These are phyloP conservation scores for Cryphonectria nitschkei DNA, from an alignment of 2,329 filamentous ascomycete species.

Conservation along the genomic window DNA sequence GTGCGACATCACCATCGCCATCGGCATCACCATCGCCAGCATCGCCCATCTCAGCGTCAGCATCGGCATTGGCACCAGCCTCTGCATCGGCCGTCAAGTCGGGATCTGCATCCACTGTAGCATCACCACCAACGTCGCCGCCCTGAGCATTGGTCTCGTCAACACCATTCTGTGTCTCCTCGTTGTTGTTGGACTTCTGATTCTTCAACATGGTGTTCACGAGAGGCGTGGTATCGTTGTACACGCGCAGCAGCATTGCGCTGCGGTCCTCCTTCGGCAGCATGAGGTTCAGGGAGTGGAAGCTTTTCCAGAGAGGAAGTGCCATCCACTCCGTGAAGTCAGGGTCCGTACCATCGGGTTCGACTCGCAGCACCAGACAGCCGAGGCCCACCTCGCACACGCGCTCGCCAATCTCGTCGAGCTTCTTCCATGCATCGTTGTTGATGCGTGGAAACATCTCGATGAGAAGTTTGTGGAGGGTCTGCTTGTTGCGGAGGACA, in stretches of 20 bases:
- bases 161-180: constrained; percentile 40
- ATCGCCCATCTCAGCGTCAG: constrained; percentile 11
- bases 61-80: constrained; percentile 2
- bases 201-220: constrained; percentile 69
- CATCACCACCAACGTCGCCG: constrained; percentile 32
- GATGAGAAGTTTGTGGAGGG: constrained; percentile 78
- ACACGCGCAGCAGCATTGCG: constrained; percentile 89
- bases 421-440: constrained; percentile 71
- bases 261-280: constrained; percentile 94
- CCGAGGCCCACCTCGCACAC: constrained; percentile 83
- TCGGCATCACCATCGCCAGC: background rate
- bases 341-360: constrained; percentile 68
- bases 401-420: constrained; percentile 86
- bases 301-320: constrained; percentile 90
- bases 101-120: background rate
- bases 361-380: constrained; percentile 86
- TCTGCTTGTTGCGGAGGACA: constrained; percentile 74
- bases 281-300: constrained; percentile 94
- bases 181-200: constrained; percentile 47
- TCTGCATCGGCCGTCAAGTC: background rate
- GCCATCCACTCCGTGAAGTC: constrained; percentile 78
- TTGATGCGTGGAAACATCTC: constrained; percentile 96
- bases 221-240: constrained; percentile 84
- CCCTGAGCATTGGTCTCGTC: constrained; percentile 40
- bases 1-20: background rate